These are phyloP conservation scores for Desmodesmus armatus DNA, from an alignment of 139 green algal species.

Conservation along the genomic window DNA sequence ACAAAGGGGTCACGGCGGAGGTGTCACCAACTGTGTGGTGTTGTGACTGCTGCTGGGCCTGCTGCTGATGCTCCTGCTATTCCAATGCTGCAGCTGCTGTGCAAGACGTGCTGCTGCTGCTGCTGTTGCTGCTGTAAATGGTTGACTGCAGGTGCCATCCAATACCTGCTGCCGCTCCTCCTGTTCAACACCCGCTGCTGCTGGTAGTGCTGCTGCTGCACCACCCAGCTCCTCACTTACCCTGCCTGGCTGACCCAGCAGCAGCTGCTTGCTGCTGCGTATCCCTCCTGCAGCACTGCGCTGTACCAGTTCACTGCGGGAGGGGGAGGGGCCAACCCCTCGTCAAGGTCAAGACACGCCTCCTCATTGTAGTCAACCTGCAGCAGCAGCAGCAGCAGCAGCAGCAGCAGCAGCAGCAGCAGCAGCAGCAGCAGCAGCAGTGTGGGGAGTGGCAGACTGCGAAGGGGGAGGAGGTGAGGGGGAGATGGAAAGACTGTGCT, in stretches of 20 bases:
- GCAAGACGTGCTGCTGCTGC: background rate
- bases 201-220: too few relatives aligned
- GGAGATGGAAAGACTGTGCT: too few relatives aligned
- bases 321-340: background rate
- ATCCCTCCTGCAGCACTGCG: background rate
- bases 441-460: background rate
- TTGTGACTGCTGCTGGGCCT: background rate
- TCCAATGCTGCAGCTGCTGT: background rate
- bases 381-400: background rate
- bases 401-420: background rate
- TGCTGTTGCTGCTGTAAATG: background rate
- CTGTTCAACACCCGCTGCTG: too few relatives aligned
- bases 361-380: conserved; percentile 43
- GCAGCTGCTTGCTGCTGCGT: conserved; percentile 26
- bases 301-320: too few relatives aligned
- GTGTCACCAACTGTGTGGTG: too few relatives aligned
- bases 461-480: background rate
- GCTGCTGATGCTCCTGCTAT: background rate
- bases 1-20: too few relatives aligned
- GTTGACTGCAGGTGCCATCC: too few relatives aligned
- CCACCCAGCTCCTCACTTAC: too few relatives aligned
- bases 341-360: background rate
- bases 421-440: background rate
- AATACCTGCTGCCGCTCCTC: too few relatives aligned
- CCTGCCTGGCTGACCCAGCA: too few relatives aligned